phyloP scores from a whole-genome alignment of 1,139 yeast species.

The Taiozyma sp. region DNA sequence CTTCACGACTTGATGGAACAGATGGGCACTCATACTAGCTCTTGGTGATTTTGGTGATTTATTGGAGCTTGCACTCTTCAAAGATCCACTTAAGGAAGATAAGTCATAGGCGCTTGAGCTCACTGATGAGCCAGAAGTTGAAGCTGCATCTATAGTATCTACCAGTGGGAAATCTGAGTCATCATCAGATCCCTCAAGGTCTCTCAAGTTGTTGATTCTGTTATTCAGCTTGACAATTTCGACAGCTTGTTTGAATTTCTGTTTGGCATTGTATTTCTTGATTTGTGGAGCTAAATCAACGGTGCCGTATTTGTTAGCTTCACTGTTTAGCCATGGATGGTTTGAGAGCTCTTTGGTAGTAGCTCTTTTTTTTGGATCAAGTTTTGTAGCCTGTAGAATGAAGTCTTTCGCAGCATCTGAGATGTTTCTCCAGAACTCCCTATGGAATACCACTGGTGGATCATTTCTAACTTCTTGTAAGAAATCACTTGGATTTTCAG shows the following conservation, averaged over 20 bases:
- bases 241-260: slow-evolving; percentile 80
- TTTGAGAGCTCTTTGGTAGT: slow-evolving; percentile 57
- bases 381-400: slow-evolving; percentile 58
- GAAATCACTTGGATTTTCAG: slow-evolving; percentile 79
- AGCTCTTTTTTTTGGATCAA: slow-evolving; percentile 60
- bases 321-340: slow-evolving; percentile 64
- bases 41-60: slow-evolving; percentile 1
- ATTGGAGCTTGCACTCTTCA: slow-evolving; percentile 5
- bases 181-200: slow-evolving; percentile 13
- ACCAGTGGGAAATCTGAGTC: slow-evolving; percentile 21
- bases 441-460: slow-evolving; percentile 68
- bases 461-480: slow-evolving; percentile 73
- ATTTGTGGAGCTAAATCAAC: slow-evolving; percentile 69
- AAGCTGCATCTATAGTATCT: slow-evolving; percentile 1
- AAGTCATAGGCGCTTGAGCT: slow-evolving; percentile 12
- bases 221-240: slow-evolving; percentile 74
- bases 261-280: slow-evolving; percentile 74
- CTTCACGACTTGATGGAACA: slow-evolving; percentile 69
- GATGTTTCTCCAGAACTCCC: slow-evolving; percentile 79
- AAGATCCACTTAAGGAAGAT: slow-evolving; percentile 9
- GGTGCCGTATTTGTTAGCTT: slow-evolving; percentile 41
- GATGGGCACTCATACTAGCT: slow-evolving; percentile 30
- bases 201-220: slow-evolving; percentile 60
- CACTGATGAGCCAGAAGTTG: not conserved
- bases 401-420: slow-evolving; percentile 72